Percentiles rank a stretch among this genome's conserved stretches.
phyloP scores from a whole-genome alignment of 805 yeast genomes.

The Barnettozyma sp. region DNA sequence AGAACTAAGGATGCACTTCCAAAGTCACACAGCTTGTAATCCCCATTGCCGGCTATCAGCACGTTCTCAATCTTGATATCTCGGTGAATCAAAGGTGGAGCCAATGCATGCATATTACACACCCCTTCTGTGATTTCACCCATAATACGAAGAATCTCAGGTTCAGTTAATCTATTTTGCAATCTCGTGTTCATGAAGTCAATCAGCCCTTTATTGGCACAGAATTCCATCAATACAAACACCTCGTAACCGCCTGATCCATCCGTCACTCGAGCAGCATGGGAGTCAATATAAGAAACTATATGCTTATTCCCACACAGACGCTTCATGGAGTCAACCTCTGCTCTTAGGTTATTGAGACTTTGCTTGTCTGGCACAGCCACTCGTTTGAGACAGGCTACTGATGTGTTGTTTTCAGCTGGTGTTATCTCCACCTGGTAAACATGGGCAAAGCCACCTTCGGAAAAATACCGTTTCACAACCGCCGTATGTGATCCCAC shows the following conservation, averaged over 20 bases:
- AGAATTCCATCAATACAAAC: slow-evolving; percentile 72
- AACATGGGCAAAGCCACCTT: slow-evolving; percentile 96
- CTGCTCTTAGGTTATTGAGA: slow-evolving; percentile 78
- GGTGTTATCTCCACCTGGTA: slow-evolving; percentile 72
- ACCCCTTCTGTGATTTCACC: slow-evolving; percentile 66
- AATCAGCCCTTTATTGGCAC: slow-evolving; percentile 66
- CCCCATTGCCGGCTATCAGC: slow-evolving; percentile 48
- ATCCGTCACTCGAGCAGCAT: slow-evolving; percentile 68
- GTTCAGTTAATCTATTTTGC: slow-evolving; percentile 57
- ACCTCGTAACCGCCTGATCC: slow-evolving; percentile 59
- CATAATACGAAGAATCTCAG: slow-evolving; percentile 62
- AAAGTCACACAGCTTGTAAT: slow-evolving; percentile 71
- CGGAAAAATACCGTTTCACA: slow-evolving; percentile 66
- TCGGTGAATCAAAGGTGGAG: slow-evolving; percentile 68
- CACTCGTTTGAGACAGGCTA: slow-evolving; percentile 90
- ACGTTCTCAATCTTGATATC: slow-evolving; percentile 83
- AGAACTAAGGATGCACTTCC: slow-evolving; percentile 68
- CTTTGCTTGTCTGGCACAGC: slow-evolving; percentile 87
- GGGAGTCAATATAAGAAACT: slow-evolving; percentile 90
- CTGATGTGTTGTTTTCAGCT: slow-evolving; percentile 41
- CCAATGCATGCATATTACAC: slow-evolving; percentile 67
- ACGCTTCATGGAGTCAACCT: slow-evolving; percentile 95
- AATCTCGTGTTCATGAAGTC: slow-evolving; percentile 75
- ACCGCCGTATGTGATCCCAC: slow-evolving; percentile 79
- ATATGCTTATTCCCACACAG: slow-evolving; percentile 70